Evolutionary conservation across 2,329 filamentous ascomycete species (phyloP).

Genomic region (Tolypocladium capitatum): DNA sequence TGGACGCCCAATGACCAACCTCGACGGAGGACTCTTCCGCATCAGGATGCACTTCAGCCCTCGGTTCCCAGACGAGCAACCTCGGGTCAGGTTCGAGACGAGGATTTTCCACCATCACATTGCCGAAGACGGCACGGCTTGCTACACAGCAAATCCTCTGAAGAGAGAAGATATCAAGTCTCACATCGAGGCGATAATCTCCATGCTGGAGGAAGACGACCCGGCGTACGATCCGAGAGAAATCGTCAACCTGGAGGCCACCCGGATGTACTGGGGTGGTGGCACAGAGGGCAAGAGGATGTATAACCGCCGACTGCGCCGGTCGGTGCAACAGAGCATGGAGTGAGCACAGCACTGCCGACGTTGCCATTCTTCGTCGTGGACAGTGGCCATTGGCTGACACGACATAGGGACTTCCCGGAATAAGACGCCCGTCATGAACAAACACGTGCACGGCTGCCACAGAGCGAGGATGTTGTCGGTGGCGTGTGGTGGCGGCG

Average conservation of each 20-base stretch:
- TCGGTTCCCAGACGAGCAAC: constrained; percentile 77
- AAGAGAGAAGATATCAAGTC: constrained; percentile 63
- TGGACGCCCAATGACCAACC: constrained; percentile 80
- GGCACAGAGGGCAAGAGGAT: constrained; percentile 60
- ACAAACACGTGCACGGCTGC: neutral
- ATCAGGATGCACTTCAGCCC: constrained; percentile 71
- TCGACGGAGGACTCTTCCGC: constrained; percentile 81
- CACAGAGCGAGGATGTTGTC: neutral
- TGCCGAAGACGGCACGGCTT: constrained; percentile 64
- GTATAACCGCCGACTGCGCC: constrained; percentile 70
- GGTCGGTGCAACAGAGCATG: constrained; percentile 59
- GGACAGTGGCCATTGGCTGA: neutral
- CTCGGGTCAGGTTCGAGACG: constrained; percentile 68
- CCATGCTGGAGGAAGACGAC: constrained; percentile 71
- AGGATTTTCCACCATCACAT: constrained; percentile 81
- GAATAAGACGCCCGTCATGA: constrained; percentile 10
- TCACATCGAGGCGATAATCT: constrained; percentile 75
- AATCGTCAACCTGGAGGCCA: constrained; percentile 74
- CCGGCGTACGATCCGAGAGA: constrained; percentile 85
- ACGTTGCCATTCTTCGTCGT: neutral
- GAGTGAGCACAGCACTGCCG: constrained; percentile 29
- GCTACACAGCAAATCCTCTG: constrained; percentile 54
- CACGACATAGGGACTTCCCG: constrained; percentile 16
- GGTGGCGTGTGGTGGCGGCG: neutral
- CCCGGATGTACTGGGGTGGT: constrained; percentile 74